These are phyloP conservation scores for Diospyros lotus DNA, from an alignment of 148 eudicot genomes.

Conservation along the genomic window DNA sequence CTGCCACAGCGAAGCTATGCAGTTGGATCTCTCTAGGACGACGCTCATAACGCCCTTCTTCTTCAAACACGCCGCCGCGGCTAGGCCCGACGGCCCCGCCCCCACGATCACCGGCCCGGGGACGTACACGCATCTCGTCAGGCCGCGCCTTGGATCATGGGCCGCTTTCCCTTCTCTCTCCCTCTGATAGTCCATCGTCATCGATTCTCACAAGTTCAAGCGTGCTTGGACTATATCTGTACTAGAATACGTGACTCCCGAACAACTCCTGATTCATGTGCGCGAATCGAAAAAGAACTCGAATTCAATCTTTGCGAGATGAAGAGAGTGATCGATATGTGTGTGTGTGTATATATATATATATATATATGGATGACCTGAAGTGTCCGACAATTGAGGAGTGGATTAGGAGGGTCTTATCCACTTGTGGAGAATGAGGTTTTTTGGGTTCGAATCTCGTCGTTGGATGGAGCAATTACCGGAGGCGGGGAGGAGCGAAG, in stretches of 20 bases:
- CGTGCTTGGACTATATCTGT: too few relatives aligned
- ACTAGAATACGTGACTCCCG: too few relatives aligned
- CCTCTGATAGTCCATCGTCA: slow-evolving; percentile 16
- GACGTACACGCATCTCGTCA: slow-evolving; percentile 24
- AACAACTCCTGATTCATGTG: too few relatives aligned
- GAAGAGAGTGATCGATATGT: too few relatives aligned
- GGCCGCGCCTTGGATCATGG: slow-evolving; percentile 23
- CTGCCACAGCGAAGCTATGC: slow-evolving; percentile 73
- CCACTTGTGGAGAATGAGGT: slow-evolving; percentile 18
- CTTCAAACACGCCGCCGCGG: slow-evolving; percentile 60
- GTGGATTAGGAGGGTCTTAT: slow-evolving; percentile 23
- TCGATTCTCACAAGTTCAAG: too few relatives aligned
- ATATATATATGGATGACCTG: neutral
- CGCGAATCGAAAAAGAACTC: too few relatives aligned
- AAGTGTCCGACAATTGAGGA: slow-evolving; percentile 21
- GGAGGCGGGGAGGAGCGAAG: slow-evolving; percentile 21
- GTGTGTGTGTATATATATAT: too few relatives aligned
- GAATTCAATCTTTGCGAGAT: too few relatives aligned
- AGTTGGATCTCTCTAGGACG: slow-evolving; percentile 49
- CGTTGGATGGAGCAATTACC: slow-evolving; percentile 18
- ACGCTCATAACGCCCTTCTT: slow-evolving; percentile 44
- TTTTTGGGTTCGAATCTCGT: slow-evolving; percentile 1
- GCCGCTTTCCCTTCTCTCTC: slow-evolving; percentile 53
- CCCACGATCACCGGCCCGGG: slow-evolving; percentile 63
- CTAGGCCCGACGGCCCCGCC: slow-evolving; percentile 72